Evolutionary conservation across 768 basidiomycete species (phyloP), one percentile per base, ranked within the genome.

Genomic region (Phylloporus arenicola): DNA sequence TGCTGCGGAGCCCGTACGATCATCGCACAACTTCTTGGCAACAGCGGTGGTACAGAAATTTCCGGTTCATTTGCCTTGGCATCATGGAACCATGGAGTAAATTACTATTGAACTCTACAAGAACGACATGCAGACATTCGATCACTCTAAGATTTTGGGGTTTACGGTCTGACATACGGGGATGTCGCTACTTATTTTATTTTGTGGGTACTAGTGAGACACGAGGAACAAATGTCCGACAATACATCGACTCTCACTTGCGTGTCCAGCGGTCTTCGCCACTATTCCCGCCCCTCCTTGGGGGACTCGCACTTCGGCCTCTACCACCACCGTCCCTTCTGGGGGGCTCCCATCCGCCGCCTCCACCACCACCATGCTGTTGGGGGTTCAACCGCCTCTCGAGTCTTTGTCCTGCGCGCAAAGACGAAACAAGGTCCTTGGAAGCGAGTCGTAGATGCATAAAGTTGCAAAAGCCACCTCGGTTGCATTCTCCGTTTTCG

Each of bases 381-480:
- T 72, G 59, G 7, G 88, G 89, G 60, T 92, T 77, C 41, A 88
- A 62, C 51, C 86, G 82, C 47, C 92, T 76, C 58, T 93, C 92
- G 30, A 96, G 58, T 37, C 88, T 78, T 65, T 97, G 94, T 13
- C 91, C 90, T 39, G 81, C 83, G 16, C 83, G 80, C 47, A 97
- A 72, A 8, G 86, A 82, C 39, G 79, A 80, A 3, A 91, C 87
- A 12, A 96, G 79, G 11, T 90, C 83, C 63, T 86, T 83, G 27
- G 92, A 88, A 5, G 94, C 89, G 19, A 92, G 77, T 13, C 91
- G 84, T 30, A 97, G 75, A 72, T 97, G 94, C 92, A 97, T 96
- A 65, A 99, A 99, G 69, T 99, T 98, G 71, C 95, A 98, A 73
- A 96, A 97, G 3, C 93, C 93, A 27, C 95, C 96, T 38, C 96